These are phyloP conservation scores for Brettanomyces naardenensis DNA, from an alignment of 805 yeast genomes.

Conservation along the genomic window DNA sequence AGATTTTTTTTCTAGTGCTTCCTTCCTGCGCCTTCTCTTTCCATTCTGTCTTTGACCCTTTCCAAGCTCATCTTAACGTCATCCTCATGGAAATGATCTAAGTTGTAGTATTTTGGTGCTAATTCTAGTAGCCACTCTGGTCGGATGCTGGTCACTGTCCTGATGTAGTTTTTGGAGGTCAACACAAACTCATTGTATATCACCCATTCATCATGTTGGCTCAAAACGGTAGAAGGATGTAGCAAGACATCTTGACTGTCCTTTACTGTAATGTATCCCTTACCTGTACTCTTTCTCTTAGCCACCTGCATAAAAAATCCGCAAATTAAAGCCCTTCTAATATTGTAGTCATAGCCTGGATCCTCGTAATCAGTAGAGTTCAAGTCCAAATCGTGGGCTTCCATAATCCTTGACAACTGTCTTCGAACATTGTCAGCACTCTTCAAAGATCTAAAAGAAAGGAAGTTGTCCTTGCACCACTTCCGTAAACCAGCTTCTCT, in stretches of 20 bases:
- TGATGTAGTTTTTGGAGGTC: slow-evolving; percentile 86
- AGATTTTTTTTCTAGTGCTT: neutral
- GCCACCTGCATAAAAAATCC: slow-evolving; percentile 99
- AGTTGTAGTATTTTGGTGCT: slow-evolving; percentile 65
- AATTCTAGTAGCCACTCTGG: slow-evolving; percentile 89
- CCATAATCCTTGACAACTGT: slow-evolving; percentile 81
- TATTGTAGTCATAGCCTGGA: slow-evolving; percentile 61
- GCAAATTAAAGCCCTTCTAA: slow-evolving; percentile 78
- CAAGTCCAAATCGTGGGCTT: slow-evolving; percentile 65
- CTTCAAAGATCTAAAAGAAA: slow-evolving; percentile 74
- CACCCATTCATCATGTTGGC: slow-evolving; percentile 89
- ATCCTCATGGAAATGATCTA: slow-evolving; percentile 56
- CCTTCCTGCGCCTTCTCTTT: slow-evolving; percentile 30
- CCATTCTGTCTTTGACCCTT: slow-evolving; percentile 43
- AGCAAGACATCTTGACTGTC: slow-evolving; percentile 93
- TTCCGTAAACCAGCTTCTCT: slow-evolving; percentile 52
- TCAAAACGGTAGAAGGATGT: slow-evolving; percentile 88
- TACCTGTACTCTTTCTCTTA: slow-evolving; percentile 73
- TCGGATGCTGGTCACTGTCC: slow-evolving; percentile 85
- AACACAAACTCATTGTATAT: slow-evolving; percentile 92
- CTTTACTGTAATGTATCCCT: slow-evolving; percentile 84
- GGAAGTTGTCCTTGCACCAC: slow-evolving; percentile 90
- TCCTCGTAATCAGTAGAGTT: slow-evolving; percentile 61
- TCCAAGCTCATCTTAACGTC: slow-evolving; percentile 67
- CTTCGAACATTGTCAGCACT: slow-evolving; percentile 82